Evolutionary conservation across 345 rosid species (phyloP).

Genomic region (Lagerstroemia speciosa): DNA sequence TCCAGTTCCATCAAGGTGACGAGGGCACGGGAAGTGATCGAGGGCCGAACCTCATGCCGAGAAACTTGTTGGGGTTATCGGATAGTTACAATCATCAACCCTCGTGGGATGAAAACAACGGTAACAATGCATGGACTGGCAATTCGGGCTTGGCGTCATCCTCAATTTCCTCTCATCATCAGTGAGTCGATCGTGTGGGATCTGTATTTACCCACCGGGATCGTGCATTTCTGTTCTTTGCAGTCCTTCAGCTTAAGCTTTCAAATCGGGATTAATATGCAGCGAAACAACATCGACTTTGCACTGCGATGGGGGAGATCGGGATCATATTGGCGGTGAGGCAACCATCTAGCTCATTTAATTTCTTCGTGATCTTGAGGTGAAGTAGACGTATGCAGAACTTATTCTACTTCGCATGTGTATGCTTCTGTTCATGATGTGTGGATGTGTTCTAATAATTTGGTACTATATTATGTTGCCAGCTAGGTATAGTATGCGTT

Average conservation of each 20-base stretch:
- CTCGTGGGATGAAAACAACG: not conserved
- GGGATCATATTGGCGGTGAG: not conserved
- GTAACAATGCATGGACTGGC: not conserved
- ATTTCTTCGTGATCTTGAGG: not conserved
- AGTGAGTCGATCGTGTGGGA: not conserved
- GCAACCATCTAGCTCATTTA: not conserved
- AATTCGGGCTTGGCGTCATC: not conserved
- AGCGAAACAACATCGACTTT: too few relatives aligned
- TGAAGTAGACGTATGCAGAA: not conserved
- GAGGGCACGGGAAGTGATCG: not conserved
- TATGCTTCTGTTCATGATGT: not conserved
- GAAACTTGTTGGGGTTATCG: not conserved
- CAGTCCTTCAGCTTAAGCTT: not conserved
- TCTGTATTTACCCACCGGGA: not conserved
- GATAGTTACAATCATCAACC: constrained; percentile 1
- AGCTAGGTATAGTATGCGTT: not conserved
- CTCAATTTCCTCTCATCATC: not conserved
- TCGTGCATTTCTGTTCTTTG: not conserved
- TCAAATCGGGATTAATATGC: not conserved
- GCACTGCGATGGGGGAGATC: not conserved
- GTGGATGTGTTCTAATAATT: not conserved
- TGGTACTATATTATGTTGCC: too few relatives aligned
- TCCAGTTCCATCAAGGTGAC: constrained; percentile 16
- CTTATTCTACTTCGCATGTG: not conserved
- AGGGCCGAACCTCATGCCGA: constrained; percentile 3